Evolutionary conservation across 129 eudicot genomes (phyloP).

Genomic region (Flaveria linearis): DNA sequence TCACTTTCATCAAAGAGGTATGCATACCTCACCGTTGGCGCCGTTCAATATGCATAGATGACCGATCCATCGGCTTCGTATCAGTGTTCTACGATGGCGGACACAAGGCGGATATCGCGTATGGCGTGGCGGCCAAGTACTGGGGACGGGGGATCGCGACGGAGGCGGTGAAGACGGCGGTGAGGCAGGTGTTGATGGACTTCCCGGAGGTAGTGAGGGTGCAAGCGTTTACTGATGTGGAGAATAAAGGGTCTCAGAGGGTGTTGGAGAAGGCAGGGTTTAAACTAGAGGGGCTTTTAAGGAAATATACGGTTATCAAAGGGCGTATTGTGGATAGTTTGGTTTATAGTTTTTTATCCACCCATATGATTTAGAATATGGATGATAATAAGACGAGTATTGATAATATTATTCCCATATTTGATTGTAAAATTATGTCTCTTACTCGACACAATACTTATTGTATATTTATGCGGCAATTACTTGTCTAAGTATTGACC

Average conservation of each 20-base stretch:
- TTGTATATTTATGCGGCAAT: too few relatives aligned
- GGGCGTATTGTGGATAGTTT: slow-evolving; percentile 33
- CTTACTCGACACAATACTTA: too few relatives aligned
- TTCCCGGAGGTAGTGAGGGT: slow-evolving; percentile 38
- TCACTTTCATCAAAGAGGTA: slow-evolving; percentile 45
- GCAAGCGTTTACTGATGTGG: slow-evolving; percentile 38
- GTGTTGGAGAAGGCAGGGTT: slow-evolving; percentile 48
- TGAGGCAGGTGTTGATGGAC: slow-evolving; percentile 31
- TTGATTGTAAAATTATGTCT: too few relatives aligned
- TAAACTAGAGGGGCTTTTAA: slow-evolving; percentile 36
- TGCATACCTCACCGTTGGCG: slow-evolving; percentile 51
- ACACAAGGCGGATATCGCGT: slow-evolving; percentile 36
- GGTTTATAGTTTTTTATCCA: slow-evolving; percentile 28
- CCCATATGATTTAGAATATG: not conserved
- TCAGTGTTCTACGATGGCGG: slow-evolving; percentile 29
- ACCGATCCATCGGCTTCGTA: slow-evolving; percentile 37
- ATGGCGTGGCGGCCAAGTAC: slow-evolving; percentile 29
- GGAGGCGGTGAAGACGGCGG: slow-evolving; percentile 38
- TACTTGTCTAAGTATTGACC: too few relatives aligned
- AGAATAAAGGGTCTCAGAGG: slow-evolving; percentile 44
- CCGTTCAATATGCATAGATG: slow-evolving; percentile 40
- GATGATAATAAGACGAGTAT: too few relatives aligned
- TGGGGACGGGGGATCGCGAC: slow-evolving; percentile 47
- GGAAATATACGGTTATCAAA: slow-evolving; percentile 35
- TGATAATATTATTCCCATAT: too few relatives aligned